Base-by-base conservation (phyloP, 805 yeast species). In the Metschnikowia lochheadii region DNA sequence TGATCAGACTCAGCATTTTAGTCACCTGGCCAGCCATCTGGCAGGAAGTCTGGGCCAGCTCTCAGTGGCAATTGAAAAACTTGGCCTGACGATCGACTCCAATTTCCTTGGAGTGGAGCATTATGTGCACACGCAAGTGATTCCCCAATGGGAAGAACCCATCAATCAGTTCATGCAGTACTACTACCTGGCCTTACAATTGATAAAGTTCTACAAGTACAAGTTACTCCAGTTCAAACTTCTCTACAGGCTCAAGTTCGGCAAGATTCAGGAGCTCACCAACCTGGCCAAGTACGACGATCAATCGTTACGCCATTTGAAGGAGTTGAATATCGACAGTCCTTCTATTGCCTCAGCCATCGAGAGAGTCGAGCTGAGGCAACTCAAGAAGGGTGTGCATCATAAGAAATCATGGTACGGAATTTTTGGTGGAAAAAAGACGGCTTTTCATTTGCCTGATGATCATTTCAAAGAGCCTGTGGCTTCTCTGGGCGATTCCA, bases 31-130 rank as follows among this genome's bases (percentile, higher is more conserved):
- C 29, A 26, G 29, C 29, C 29, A 8, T 26, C 29, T 26, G 29
- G 29, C 29, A 8, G 29, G 29, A 26, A 26, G 8, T 10, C 29
- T 26, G 29, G 29, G 29, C 11, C 58, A 60, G 48, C 60, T 71
- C 11, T 65, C 73, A 38, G 53, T 61, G 33, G 49, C 64, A 4
- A 70, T 80, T 36, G 85, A 81, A 59, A 69, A 68, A 46, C 77
- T 80, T 55, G 85, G 85, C 1, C 77, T 80, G 44, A 72, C 75
- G 11, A 69, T 80, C 15, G 85, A 81, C 60, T 65, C 73, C 46
- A 73, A 70, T 37, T 81, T 78, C 56, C 62, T 81, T 40, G 78
- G 75, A 49, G 70, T 72, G 49, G 84, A 81, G 58, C 63, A 70
- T 14, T 72, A 79, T 49, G 58, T 73, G 3, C 62, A 69, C 40